Percentiles rank a stretch among this genome's conserved stretches.
Evolutionary conservation across 2,329 filamentous ascomycete species (phyloP).

Genomic region (Fusarium sp.): DNA sequence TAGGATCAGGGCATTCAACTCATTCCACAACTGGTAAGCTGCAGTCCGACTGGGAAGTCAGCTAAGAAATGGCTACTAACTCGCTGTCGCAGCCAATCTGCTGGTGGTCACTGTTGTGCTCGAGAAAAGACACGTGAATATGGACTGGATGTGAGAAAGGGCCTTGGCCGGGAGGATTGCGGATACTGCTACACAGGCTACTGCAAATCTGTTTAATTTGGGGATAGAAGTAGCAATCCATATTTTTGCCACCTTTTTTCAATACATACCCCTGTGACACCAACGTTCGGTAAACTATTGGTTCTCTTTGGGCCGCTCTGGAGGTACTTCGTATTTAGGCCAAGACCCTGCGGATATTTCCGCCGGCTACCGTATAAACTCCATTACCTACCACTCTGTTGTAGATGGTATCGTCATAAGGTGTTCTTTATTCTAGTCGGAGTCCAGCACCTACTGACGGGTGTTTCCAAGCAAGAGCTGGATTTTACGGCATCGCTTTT

Average conservation of each 20-base stretch:
- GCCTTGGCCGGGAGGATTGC: neutral
- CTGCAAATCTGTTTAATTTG: neutral
- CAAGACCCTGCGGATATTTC: neutral
- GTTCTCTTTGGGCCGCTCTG: neutral
- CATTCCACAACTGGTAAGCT: neutral
- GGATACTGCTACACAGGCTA: neutral
- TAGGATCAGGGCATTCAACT: neutral
- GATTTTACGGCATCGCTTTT: neutral
- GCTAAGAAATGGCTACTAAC: neutral
- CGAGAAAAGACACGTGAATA: neutral
- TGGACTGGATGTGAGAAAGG: neutral
- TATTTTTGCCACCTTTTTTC: no score
- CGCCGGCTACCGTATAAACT: neutral
- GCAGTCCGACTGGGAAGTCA: neutral
- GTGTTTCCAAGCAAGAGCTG: neutral
- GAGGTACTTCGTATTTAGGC: neutral
- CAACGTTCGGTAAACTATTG: neutral
- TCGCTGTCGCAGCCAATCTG: neutral
- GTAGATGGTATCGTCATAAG: neutral
- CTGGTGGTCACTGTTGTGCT: constrained; percentile 1
- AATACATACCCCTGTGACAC: neutral
- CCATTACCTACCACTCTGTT: neutral
- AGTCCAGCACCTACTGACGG: neutral
- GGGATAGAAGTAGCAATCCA: neutral
- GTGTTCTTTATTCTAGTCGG: neutral